Percentiles rank a stretch among this genome's conserved stretches.
These are phyloP conservation scores for Myrica gale DNA, from an alignment of 306 rosid genomes.

Conservation along the genomic window DNA sequence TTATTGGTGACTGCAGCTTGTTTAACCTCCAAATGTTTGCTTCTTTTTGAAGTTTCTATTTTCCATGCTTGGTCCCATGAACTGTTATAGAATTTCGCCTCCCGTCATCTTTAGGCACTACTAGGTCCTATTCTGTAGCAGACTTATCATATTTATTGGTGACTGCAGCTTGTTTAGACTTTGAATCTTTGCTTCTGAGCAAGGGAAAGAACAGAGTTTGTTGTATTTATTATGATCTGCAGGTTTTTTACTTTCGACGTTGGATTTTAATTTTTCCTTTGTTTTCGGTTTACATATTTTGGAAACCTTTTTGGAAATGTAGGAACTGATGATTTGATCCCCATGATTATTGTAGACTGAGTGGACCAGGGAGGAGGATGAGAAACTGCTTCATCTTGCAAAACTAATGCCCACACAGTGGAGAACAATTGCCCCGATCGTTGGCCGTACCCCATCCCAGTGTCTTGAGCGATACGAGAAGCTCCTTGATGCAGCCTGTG, in stretches of 20 bases:
- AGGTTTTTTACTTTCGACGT: background rate
- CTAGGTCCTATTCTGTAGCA: too few relatives aligned
- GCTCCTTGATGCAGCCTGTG: constrained; percentile 93
- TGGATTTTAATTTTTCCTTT: background rate
- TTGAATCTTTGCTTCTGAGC: too few relatives aligned
- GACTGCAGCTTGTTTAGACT: too few relatives aligned
- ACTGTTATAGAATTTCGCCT: too few relatives aligned
- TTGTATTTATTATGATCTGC: background rate
- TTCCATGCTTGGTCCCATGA: too few relatives aligned
- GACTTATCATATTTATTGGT: too few relatives aligned
- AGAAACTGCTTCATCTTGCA: constrained; percentile 88
- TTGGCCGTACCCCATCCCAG: constrained; percentile 91
- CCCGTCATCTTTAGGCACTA: too few relatives aligned
- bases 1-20: background rate
- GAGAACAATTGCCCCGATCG: constrained; percentile 95
- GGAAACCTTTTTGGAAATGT: background rate
- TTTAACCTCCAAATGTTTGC: background rate
- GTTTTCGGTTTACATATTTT: background rate
- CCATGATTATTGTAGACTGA: constrained; percentile 55
- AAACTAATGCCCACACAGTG: constrained; percentile 98
- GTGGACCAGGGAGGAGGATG: constrained; percentile 98
- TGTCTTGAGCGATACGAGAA: constrained; percentile 91
- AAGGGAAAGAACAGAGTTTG: too few relatives aligned
- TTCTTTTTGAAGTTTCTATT: background rate
- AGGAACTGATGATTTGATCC: constrained; percentile 20